These are phyloP conservation scores for Neonectria neomacrospora DNA, from an alignment of 2,329 filamentous ascomycete species.

Conservation along the genomic window DNA sequence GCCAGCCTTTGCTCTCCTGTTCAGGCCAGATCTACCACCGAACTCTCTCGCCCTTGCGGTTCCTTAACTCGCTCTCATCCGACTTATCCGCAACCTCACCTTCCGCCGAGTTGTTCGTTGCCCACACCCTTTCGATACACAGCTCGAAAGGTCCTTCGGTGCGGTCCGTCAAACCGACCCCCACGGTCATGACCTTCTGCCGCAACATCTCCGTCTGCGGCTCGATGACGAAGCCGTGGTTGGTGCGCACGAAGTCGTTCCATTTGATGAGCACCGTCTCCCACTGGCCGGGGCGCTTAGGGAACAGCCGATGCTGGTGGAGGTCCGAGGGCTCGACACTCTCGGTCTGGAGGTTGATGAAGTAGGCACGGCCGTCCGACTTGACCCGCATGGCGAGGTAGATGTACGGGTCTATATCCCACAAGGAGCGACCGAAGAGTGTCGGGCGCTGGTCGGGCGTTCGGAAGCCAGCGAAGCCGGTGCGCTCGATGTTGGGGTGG, in stretches of 20 bases:
- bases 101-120: slow-evolving; percentile 71
- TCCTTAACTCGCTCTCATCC: slow-evolving; percentile 49
- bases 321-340: slow-evolving; percentile 93
- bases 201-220: slow-evolving; percentile 90
- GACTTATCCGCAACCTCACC: slow-evolving; percentile 27
- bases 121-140: slow-evolving; percentile 87
- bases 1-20: slow-evolving; percentile 1
- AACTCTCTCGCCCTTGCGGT: slow-evolving; percentile 52
- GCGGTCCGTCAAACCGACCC: slow-evolving; percentile 89
- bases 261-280: slow-evolving; percentile 94
- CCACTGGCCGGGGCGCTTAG: slow-evolving; percentile 84
- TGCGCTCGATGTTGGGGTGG: slow-evolving; percentile 77
- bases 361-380: slow-evolving; percentile 91
- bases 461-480: slow-evolving; percentile 90
- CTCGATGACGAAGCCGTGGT: slow-evolving; percentile 90
- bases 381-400: slow-evolving; percentile 91
- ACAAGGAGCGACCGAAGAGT: slow-evolving; percentile 85
- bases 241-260: slow-evolving; percentile 94
- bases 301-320: slow-evolving; percentile 91
- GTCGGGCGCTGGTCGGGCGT: slow-evolving; percentile 81
- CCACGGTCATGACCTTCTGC: slow-evolving; percentile 86
- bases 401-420: slow-evolving; percentile 89
- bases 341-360: slow-evolving; percentile 95
- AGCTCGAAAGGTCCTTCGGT: slow-evolving; percentile 90
- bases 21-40: slow-evolving; percentile 48